Evolutionary conservation across 345 rosid species (phyloP).

Genomic region (Laguncularia racemosa): DNA sequence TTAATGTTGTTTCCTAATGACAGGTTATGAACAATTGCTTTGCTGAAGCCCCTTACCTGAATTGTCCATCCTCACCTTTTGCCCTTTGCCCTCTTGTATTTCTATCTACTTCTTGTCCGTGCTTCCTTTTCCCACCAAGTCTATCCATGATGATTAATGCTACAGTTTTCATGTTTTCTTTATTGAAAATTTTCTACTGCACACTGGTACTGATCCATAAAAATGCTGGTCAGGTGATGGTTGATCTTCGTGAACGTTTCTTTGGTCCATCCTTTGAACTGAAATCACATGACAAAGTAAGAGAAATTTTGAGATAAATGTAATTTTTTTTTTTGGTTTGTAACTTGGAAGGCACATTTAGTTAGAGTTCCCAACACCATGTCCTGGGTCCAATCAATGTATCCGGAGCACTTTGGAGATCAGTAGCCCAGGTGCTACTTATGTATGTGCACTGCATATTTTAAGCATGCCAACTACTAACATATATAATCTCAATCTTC

Average conservation of each 20-base stretch:
- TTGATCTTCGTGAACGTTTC: constrained; percentile 81
- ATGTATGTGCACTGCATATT: too few relatives aligned
- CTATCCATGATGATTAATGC: too few relatives aligned
- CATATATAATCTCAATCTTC: not conserved
- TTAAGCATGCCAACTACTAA: not conserved
- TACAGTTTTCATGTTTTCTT: too few relatives aligned
- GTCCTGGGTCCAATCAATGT: not conserved
- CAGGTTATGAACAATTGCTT: too few relatives aligned
- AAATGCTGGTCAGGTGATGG: constrained; percentile 38
- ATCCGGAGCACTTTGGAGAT: not conserved
- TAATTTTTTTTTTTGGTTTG: not conserved
- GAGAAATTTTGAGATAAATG: not conserved
- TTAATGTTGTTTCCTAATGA: too few relatives aligned
- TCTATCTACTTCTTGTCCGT: too few relatives aligned
- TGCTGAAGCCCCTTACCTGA: too few relatives aligned
- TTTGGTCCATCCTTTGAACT: constrained; percentile 89
- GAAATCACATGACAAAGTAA: constrained; percentile 74
- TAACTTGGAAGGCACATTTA: not conserved
- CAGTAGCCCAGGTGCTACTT: not conserved
- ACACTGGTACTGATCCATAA: too few relatives aligned
- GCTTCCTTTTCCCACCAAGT: too few relatives aligned
- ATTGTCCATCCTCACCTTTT: too few relatives aligned
- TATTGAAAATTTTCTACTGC: too few relatives aligned
- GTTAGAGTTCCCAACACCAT: not conserved
- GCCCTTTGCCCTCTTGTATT: too few relatives aligned